Evolutionary conservation across 495 filamentous ascomycete genomes (phyloP).

Genomic region (Wilcoxina mikolae): DNA sequence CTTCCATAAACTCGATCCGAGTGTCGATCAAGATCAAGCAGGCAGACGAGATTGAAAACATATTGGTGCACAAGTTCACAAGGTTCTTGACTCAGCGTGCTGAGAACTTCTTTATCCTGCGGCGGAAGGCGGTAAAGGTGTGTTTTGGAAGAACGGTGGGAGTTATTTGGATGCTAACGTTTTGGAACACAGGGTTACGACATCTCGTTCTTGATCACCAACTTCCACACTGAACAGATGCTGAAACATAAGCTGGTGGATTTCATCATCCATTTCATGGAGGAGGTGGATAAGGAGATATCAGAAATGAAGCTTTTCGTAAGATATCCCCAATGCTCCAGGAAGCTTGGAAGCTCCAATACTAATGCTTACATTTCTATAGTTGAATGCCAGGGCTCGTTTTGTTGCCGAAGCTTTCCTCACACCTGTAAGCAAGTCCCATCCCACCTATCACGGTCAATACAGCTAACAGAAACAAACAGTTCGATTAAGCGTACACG

Average conservation of each 20-base stretch:
- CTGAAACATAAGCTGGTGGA: conserved; percentile 96
- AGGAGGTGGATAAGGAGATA: conserved; percentile 98
- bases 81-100: conserved; percentile 90
- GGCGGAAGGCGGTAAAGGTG: conserved; percentile 90
- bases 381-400: conserved; percentile 93
- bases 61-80: conserved; percentile 94
- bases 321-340: conserved; percentile 32
- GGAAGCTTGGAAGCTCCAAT: neutral
- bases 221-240: conserved; percentile 96
- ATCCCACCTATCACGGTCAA: neutral
- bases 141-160: neutral
- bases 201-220: conserved; percentile 96
- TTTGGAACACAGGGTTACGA: conserved; percentile 69
- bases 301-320: conserved; percentile 99
- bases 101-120: conserved; percentile 91
- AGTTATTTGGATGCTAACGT: neutral
- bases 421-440: conserved; percentile 43
- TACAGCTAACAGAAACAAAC: neutral
- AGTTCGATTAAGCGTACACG: neutral
- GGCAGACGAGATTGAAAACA: conserved; percentile 96
- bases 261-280: conserved; percentile 98
- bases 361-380: neutral
- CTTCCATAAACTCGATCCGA: conserved; percentile 85
- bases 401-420: conserved; percentile 97
- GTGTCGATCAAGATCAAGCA: conserved; percentile 98